Evolutionary conservation across 768 basidiomycete genomes (phyloP).

Genomic region (Cyclocybe cylindracea): DNA sequence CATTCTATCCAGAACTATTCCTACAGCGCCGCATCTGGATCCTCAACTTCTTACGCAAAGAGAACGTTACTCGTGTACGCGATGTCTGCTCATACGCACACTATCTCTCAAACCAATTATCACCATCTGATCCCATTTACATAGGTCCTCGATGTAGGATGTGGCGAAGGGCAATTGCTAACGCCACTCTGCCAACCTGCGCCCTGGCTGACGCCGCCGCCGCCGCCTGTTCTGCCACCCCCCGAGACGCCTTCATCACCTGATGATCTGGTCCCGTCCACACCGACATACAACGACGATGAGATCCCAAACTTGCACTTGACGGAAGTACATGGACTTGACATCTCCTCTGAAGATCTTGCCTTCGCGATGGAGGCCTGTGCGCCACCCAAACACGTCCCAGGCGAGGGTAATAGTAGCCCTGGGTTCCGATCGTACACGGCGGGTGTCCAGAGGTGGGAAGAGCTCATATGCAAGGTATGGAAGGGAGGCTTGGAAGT

Average conservation of each 20-base stretch:
- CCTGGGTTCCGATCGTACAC: conserved; percentile 22
- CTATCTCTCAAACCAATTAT: not conserved
- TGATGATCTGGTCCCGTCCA: conserved; percentile 18
- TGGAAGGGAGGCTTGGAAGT: conserved; percentile 77
- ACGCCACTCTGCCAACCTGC: conserved; percentile 72
- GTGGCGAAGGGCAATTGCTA: conserved; percentile 80
- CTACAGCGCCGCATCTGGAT: conserved; percentile 76
- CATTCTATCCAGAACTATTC: conserved; percentile 67
- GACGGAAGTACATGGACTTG: conserved; percentile 63
- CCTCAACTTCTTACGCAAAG: conserved; percentile 59
- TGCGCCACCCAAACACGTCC: conserved; percentile 35
- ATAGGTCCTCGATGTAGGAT: conserved; percentile 82
- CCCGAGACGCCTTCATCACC: conserved; percentile 24
- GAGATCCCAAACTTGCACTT: conserved; percentile 61
- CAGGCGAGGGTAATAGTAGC: conserved; percentile 21
- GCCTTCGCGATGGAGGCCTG: conserved; percentile 50
- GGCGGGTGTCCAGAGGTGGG: conserved; percentile 57
- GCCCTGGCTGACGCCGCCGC: conserved; percentile 59
- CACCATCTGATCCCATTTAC: conserved; percentile 1
- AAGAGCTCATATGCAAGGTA: conserved; percentile 60
- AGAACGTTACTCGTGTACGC: conserved; percentile 54
- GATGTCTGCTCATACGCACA: not conserved
- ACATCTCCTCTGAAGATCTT: conserved; percentile 59
- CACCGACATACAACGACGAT: conserved; percentile 36
- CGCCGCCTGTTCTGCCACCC: conserved; percentile 31